phyloP scores from a whole-genome alignment of 768 basidiomycete genomes.

The Mycena galericulata region DNA sequence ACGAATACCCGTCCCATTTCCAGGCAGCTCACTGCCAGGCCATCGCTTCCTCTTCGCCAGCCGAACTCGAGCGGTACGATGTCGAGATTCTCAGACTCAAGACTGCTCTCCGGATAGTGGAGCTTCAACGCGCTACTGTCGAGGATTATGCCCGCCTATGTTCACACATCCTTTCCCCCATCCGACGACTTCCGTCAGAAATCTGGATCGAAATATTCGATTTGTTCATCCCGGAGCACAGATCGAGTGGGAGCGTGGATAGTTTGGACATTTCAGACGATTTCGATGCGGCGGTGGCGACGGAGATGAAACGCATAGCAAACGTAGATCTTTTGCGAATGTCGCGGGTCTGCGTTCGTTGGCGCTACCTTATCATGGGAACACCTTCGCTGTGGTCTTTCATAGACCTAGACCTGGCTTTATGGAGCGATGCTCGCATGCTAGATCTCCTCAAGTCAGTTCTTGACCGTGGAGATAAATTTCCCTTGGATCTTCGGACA shows the following conservation, averaged over 20 bases:
- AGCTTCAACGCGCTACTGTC: neutral
- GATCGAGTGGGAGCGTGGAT: too few relatives aligned
- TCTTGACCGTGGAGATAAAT: slow-evolving; percentile 1
- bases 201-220: slow-evolving; percentile 1
- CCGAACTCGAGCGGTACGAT: slow-evolving; percentile 6
- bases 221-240: neutral
- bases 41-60: neutral
- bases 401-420: neutral
- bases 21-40: too few relatives aligned
- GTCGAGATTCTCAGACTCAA: neutral
- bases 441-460: slow-evolving; percentile 2
- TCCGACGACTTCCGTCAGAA: neutral
- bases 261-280: neutral
- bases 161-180: neutral
- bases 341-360: neutral
- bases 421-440: slow-evolving; percentile 1
- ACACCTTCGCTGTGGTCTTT: slow-evolving; percentile 3
- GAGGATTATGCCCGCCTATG: slow-evolving; percentile 1
- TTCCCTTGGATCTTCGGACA: too few relatives aligned
- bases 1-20: too few relatives aligned
- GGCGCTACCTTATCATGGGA: neutral
- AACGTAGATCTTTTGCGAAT: neutral
- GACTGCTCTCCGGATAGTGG: neutral
- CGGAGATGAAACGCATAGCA: neutral
- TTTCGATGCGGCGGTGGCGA: neutral